Evolutionary conservation across 306 rosid genomes (phyloP), one percentile per base, ranked within the genome.

Genomic region (Rosa persica): DNA sequence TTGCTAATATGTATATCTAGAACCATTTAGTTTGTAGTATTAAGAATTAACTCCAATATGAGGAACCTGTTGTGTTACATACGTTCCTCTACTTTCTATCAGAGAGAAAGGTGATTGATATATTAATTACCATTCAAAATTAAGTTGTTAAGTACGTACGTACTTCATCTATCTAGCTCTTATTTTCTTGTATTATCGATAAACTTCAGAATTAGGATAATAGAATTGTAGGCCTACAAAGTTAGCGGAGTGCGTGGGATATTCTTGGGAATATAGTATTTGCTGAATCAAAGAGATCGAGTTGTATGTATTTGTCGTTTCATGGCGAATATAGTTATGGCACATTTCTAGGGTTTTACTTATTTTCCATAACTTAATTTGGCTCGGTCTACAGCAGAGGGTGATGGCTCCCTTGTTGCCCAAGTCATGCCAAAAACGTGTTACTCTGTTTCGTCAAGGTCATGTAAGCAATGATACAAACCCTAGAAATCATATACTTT

Each of bases 401-500:
- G 71, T 30, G 71, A 67, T 67, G 71, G 43, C 69, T 39, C 6
- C 27, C 71, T 67, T 19, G 48, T 67, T 39, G 48, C 47, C 30
- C 71, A 38, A 19, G 16, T 67, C 47, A 30, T 67, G 30, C 71
- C 71, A 67, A 39, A 15, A 19, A 67, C 48, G 27, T 65, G 70
- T 36, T 42, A 36, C 44, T 34, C 47, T 19, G 42, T 17, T 64
- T 16, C 42, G 40, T 47, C 75, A 66, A 2, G 75, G 75, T 10
- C 73, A 39, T 30, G 67, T 58, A 51, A 49, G 80, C 66, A 77
- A 65, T 64, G 40, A 49, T 22, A 40, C 69, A 67, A 39, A 19
- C 3, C 27, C 48, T 61, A 1, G 4, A 30, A 61, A 22, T 8
- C 2, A 30, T 10, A 25, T 23, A 61, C 8, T 43, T 4, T 39